These are phyloP conservation scores for Paraglomus brasilianum DNA, from an alignment of 192 early-diverging fungal genomes.

Conservation along the genomic window DNA sequence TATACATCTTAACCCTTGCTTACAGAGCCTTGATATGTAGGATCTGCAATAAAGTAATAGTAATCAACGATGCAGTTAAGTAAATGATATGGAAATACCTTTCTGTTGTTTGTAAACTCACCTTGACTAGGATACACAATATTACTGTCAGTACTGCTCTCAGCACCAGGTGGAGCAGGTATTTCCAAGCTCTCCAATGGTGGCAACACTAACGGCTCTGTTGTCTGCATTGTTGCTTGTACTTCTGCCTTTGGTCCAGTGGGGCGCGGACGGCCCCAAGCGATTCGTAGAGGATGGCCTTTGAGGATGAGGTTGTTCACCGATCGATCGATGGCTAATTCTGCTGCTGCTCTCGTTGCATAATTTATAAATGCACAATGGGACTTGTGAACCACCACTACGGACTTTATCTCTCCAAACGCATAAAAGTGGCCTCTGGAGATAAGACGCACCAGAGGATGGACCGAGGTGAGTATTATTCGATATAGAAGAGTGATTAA, in stretches of 20 bases:
- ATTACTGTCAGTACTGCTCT: not conserved
- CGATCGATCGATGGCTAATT: constrained; percentile 74
- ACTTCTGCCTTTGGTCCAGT: constrained; percentile 65
- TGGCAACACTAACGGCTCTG: constrained; percentile 34
- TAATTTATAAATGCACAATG: constrained; percentile 93
- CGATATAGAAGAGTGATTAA: too few species aligned
- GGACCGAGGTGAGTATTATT: not conserved
- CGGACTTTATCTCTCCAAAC: constrained; percentile 88
- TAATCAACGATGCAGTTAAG: not conserved
- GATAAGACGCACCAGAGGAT: not conserved
- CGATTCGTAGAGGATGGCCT: constrained; percentile 66
- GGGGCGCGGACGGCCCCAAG: constrained; percentile 81
- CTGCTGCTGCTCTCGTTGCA: constrained; percentile 74
- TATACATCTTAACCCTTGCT: constrained; percentile 29
- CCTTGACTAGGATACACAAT: constrained; percentile 45
- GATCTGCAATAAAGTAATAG: constrained; percentile 24
- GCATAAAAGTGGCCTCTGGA: constrained; percentile 68
- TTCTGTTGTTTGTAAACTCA: not conserved
- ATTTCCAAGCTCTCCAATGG: constrained; percentile 37
- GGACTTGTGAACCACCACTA: constrained; percentile 76
- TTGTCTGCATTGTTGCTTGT: constrained; percentile 29
- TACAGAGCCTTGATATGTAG: constrained; percentile 49
- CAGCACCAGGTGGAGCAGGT: constrained; percentile 42
- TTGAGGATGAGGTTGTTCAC: constrained; percentile 73
- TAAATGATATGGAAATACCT: not conserved